These are phyloP conservation scores for Golubevia sp. DNA, from an alignment of 1,284 basidiomycete species.

Conservation along the genomic window DNA sequence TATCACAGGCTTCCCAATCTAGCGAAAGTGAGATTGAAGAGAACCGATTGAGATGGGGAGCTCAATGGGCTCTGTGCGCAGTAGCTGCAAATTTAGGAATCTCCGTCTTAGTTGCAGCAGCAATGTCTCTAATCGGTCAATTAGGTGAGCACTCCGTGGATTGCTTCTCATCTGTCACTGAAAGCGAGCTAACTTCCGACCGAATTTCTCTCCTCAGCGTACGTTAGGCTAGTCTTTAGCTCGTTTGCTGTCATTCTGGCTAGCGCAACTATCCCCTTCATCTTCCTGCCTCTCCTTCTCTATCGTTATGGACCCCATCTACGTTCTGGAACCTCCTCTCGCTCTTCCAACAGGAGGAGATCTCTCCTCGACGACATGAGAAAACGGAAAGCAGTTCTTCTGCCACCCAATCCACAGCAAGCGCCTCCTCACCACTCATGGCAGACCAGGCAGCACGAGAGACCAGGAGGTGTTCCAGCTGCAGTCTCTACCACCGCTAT, in stretches of 20 bases:
- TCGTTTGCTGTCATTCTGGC: slow-evolving; percentile 22
- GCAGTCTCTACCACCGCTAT: not conserved
- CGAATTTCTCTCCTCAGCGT: slow-evolving; percentile 8
- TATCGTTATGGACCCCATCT: slow-evolving; percentile 20
- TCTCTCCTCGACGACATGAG: not conserved
- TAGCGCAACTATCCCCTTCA: slow-evolving; percentile 10
- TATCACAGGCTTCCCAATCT: not conserved
- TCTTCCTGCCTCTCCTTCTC: slow-evolving; percentile 12
- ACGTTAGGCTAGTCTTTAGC: slow-evolving; percentile 11
- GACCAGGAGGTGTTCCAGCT: not conserved
- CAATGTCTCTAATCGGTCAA: slow-evolving; percentile 13
- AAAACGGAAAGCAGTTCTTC: not conserved
- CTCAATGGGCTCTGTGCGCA: slow-evolving; percentile 1
- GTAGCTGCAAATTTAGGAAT: slow-evolving; percentile 7
- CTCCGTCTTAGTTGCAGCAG: not conserved
- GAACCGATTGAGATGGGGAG: not conserved
- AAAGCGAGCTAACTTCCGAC: slow-evolving; percentile 14
- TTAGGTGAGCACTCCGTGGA: slow-evolving; percentile 21
- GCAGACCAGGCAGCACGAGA: not conserved
- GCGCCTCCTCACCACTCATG: not conserved
- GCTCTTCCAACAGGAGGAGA: not conserved
- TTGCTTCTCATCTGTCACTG: slow-evolving; percentile 11
- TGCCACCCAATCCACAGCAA: not conserved
- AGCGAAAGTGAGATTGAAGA: not conserved
- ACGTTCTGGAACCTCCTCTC: slow-evolving; percentile 1